Percentiles rank a stretch among this genome's conserved stretches.
phyloP scores from a whole-genome alignment of 257 asterid species.

The Nicotiana otophora region DNA sequence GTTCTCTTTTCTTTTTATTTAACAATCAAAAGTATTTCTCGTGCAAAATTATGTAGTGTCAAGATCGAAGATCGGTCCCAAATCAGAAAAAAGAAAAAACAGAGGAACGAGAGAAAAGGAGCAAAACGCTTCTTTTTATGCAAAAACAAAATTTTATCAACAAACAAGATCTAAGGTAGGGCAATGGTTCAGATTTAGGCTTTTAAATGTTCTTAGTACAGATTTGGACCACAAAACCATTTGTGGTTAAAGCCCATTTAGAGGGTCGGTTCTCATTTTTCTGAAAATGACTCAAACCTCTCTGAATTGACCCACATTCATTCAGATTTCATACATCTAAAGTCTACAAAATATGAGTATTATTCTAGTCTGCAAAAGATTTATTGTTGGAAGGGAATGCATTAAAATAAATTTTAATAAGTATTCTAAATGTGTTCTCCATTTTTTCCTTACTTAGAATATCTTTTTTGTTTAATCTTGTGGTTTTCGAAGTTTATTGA shows the following conservation, averaged over 20 bases:
- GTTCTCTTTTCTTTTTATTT: background rate
- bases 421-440: no score
- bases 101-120: background rate
- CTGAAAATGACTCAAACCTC: background rate
- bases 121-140: background rate
- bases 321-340: background rate
- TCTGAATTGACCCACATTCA: background rate
- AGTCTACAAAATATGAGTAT: no score
- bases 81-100: background rate
- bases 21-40: background rate
- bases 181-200: slow-evolving; percentile 2
- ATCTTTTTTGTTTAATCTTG: no score
- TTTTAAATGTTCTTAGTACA: background rate
- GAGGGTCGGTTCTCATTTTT: background rate
- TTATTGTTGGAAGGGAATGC: no score
- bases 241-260: background rate
- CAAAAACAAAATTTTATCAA: background rate
- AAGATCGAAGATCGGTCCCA: background rate
- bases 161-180: slow-evolving; percentile 4
- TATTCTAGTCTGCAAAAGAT: no score
- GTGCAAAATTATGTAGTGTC: background rate
- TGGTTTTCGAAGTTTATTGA: no score
- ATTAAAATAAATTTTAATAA: no score
- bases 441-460: no score
- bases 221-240: background rate